Base-by-base conservation (phyloP, 2,329 filamentous ascomycete species). In the Claviceps africana region DNA sequence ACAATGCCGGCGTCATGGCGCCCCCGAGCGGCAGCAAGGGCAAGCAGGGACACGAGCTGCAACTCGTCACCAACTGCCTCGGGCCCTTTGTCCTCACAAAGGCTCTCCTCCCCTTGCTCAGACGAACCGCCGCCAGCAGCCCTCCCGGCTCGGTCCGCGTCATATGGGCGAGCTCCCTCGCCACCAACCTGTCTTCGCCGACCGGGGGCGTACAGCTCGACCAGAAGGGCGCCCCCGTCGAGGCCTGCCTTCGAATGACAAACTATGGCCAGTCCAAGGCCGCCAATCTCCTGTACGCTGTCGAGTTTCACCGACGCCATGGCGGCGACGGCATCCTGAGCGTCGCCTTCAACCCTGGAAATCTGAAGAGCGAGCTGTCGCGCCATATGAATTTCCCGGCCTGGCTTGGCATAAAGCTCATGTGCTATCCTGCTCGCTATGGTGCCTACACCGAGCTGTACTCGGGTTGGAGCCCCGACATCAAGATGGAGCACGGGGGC, bases 361-460 rank as follows among this genome's bases (percentile, higher is more conserved):
- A 69, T 52, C 61, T 71, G 1, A 54, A 64, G 37, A 66, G 67
- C 0, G 67, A 70, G 8, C 58, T 72, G n/a, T 63, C 58, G 55
- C 65, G 68, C 11, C 57, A 57, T 1, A 59, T 62, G 50, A 57
- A 58, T 2, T 13, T 59, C 0, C 10, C 59, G 0, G 54, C 39
- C 4, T 52, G 52, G 21, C 11, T 66, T 1, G 3, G 37, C 4
- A 51, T 54, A 3, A 56, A 55, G 5, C 52, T 59, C 7, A 30
- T 65, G 1, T 59, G 65, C 51, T 62, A 66, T 0, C 51, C 53
- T 19, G 19, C 60, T 0, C 52, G 67, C 11, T 60, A 67, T 30
- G 75, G 74, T 0, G 73, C 72, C 0, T 76, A 75, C 57, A 74
- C 74, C 0, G 67, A 72, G 53, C 56, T 78, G 1, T 78, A 69